phyloP scores from a whole-genome alignment of 306 rosid species.

The Oemleria cerasiformis region DNA sequence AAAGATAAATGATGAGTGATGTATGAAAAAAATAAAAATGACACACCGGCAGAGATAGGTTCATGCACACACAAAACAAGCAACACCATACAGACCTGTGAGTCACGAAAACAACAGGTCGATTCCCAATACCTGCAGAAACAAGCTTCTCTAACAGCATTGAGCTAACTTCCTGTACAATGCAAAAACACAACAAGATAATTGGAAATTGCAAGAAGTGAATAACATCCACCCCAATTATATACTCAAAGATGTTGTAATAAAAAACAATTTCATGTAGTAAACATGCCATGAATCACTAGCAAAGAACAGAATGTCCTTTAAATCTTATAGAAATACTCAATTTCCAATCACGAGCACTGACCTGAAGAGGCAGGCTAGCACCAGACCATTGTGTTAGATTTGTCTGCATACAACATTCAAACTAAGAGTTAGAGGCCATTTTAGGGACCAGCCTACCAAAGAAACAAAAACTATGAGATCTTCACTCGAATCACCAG shows the following conservation, averaged over 20 bases:
- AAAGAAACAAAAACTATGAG: slow-evolving; percentile 22
- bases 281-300: neutral
- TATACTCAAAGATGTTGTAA: neutral
- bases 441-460: slow-evolving; percentile 6
- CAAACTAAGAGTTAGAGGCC: slow-evolving; percentile 36
- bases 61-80: neutral
- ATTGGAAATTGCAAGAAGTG: neutral
- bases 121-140: slow-evolving; percentile 90
- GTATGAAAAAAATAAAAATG: neutral
- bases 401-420: slow-evolving; percentile 67
- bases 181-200: slow-evolving; percentile 19
- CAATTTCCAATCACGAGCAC: slow-evolving; percentile 15
- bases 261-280: neutral
- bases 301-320: neutral
- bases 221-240: neutral
- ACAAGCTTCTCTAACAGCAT: slow-evolving; percentile 87
- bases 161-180: slow-evolving; percentile 90
- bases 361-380: slow-evolving; percentile 95
- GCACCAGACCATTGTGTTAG: slow-evolving; percentile 98
- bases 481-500: neutral
- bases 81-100: slow-evolving; percentile 62
- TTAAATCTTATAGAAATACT: neutral
- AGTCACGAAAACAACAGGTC: slow-evolving; percentile 89
- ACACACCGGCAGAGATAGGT: neutral
- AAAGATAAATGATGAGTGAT: neutral